These are phyloP conservation scores for Trichoderma virens DNA, from an alignment of 495 filamentous ascomycete species.

Conservation along the genomic window DNA sequence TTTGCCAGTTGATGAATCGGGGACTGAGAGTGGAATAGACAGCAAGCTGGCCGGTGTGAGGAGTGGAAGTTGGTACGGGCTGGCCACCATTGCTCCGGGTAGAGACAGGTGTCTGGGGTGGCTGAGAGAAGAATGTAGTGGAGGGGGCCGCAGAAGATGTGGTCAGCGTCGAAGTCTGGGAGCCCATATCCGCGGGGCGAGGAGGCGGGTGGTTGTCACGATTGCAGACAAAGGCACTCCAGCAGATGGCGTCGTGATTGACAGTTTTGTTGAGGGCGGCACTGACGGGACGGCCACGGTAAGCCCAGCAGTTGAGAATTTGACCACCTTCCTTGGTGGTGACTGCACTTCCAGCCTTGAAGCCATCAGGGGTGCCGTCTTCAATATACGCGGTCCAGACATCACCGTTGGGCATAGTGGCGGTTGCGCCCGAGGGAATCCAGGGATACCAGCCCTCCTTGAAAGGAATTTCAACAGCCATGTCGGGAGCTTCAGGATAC, in stretches of 20 bases:
- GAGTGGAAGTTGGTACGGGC: not conserved
- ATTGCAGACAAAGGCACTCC: constrained; percentile 8
- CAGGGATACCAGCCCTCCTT: constrained; percentile 1
- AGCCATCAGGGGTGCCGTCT: not conserved
- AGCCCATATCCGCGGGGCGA: not conserved
- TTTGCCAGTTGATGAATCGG: constrained; percentile 1
- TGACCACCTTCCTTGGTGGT: not conserved
- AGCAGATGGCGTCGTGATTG: constrained; percentile 3
- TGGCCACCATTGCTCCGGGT: not conserved
- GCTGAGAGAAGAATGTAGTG: constrained; percentile 2
- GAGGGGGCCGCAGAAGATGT: not conserved
- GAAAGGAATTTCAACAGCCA: not conserved
- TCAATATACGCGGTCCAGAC: constrained; percentile 4
- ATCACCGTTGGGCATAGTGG: not conserved
- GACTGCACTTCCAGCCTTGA: constrained; percentile 3
- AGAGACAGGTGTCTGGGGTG: not conserved
- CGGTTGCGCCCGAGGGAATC: not conserved
- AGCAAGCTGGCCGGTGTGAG: not conserved
- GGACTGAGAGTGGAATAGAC: not conserved
- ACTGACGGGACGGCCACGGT: not conserved
- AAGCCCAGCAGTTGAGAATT: constrained; percentile 4
- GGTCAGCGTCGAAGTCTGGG: not conserved
- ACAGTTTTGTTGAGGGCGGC: constrained; percentile 1
- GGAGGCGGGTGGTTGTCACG: not conserved
- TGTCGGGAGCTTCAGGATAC: constrained; percentile 2